Base-by-base conservation (phyloP, 345 rosid species). In the Raphanus sativus region DNA sequence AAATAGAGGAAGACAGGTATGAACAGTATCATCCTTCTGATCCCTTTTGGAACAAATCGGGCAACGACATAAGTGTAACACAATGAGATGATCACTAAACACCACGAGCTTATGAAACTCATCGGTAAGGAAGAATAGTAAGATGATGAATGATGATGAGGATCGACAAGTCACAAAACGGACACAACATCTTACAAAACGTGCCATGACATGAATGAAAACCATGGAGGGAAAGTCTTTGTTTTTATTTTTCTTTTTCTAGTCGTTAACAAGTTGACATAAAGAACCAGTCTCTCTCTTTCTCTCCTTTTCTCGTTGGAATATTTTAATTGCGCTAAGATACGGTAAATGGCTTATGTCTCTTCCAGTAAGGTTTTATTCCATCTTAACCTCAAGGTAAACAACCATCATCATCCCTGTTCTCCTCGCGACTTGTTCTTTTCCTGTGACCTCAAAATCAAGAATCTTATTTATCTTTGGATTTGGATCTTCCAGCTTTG, bases 91-190 rank as follows among this genome's bases (percentile, higher is more conserved):
- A 78, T 21, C 7, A 77, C 85, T 10, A 67, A 24, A 17, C 75
- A 10, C 90, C 88, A 86, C 6, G 80, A 76, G 77, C 65, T 66
- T 0, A 83, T 48, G 75, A 87, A 85, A 69, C 60, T 68, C 42
- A 21, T 7, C 33, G 83, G 65, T 17, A 64, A 13, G 4, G 62
- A 71, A 32, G 30, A 62, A 70, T 68, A 59, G 64, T 68, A 59
- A 0, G 63, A 64, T 34, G 12, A 25, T 59, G 45, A 38, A 36
- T 11, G 3, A 30, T n/a, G n/a, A n/a, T n/a, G n/a, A 32, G 1
- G 1, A 60, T 48, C 55, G 17, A 48, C 7, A 26, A 77, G 21
- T 21, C 21, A 21, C 21, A 21, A 21, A 55, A 76, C 50, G 30
- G 34, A 21, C 21, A 34, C 40, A 70, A 6, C 11, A 60, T 8